Evolutionary conservation across 1,284 basidiomycete genomes (phyloP).

Genomic region (Amylostereum chailletii): DNA sequence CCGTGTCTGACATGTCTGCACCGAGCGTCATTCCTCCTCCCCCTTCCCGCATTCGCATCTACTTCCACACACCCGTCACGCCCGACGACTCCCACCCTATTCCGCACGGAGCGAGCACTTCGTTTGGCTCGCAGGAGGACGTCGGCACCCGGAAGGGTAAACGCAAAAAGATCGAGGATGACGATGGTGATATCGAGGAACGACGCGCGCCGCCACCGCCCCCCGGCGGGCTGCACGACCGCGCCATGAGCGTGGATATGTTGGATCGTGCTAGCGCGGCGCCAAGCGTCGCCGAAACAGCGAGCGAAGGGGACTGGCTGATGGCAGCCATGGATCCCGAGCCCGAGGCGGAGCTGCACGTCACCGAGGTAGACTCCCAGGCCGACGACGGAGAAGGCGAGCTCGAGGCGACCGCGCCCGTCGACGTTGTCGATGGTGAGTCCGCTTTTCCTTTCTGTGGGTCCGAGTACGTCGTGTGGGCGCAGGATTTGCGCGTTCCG

Average conservation of each 20-base stretch:
- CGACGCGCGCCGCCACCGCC: conserved; percentile 58
- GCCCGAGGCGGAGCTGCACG: conserved; percentile 38
- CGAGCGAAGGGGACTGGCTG: conserved; percentile 72
- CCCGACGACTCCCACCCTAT: conserved; percentile 69
- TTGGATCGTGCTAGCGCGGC: conserved; percentile 32
- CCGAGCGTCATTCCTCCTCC: conserved; percentile 32
- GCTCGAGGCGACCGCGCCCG: conserved; percentile 26
- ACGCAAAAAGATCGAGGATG: conserved; percentile 76
- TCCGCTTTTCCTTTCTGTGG: conserved; percentile 24
- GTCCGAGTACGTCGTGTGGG: conserved; percentile 22
- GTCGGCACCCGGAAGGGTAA: conserved; percentile 68
- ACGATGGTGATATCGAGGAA: conserved; percentile 69
- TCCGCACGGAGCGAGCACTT: conserved; percentile 38
- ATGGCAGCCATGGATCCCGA: conserved; percentile 67
- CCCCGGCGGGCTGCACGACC: conserved; percentile 27
- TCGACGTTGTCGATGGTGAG: conserved; percentile 27
- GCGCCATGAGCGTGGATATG: conserved; percentile 22
- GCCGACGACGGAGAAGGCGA: conserved; percentile 23
- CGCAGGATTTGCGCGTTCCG: conserved; percentile 6
- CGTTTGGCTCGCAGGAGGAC: conserved; percentile 32
- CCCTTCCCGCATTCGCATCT: conserved; percentile 74
- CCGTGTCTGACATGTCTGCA: conserved; percentile 10
- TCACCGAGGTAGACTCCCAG: conserved; percentile 28
- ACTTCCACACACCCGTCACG: conserved; percentile 79
- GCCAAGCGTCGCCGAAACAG: conserved; percentile 60